Percentiles rank a stretch among this genome's conserved stretches.
Evolutionary conservation across 495 filamentous ascomycete genomes (phyloP).

Genomic region (Hypoxylon fragiforme): DNA sequence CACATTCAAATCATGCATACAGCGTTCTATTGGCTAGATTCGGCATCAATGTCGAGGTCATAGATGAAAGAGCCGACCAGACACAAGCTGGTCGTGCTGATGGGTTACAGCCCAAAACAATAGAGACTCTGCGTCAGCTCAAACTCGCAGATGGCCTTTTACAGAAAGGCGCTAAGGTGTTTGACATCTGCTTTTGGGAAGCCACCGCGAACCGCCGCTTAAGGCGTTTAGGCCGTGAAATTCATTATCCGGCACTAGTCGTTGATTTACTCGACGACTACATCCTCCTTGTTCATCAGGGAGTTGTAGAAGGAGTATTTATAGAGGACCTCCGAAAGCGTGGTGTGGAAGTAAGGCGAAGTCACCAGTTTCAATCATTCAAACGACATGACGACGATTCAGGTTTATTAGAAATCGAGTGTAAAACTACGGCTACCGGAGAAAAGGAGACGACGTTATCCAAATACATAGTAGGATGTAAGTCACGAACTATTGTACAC

Average conservation of each 20-base stretch:
- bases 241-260: conserved; percentile 53
- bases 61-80: conserved; percentile 64
- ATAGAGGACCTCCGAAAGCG: conserved; percentile 63
- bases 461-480: conserved; percentile 58
- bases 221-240: conserved; percentile 33
- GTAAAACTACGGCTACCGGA: conserved; percentile 43
- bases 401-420: conserved; percentile 48
- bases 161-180: conserved; percentile 64
- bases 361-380: conserved; percentile 59
- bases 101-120: conserved; percentile 71
- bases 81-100: conserved; percentile 68
- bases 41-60: conserved; percentile 61
- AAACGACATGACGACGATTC: conserved; percentile 34
- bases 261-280: conserved; percentile 73
- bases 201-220: conserved; percentile 53
- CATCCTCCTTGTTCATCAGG: conserved; percentile 73
- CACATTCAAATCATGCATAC: conserved; percentile 14
- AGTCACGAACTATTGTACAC: conserved; percentile 15
- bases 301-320: conserved; percentile 70
- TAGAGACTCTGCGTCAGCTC: conserved; percentile 69
- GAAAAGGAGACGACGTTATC: conserved; percentile 47
- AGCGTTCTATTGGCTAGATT: conserved; percentile 68
- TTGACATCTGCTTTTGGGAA: conserved; percentile 74
- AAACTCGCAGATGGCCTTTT: conserved; percentile 65
- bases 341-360: conserved; percentile 59